phyloP scores from a whole-genome alignment of 2,329 filamentous ascomycete species.

The Sphaerostilbella broomeana region DNA sequence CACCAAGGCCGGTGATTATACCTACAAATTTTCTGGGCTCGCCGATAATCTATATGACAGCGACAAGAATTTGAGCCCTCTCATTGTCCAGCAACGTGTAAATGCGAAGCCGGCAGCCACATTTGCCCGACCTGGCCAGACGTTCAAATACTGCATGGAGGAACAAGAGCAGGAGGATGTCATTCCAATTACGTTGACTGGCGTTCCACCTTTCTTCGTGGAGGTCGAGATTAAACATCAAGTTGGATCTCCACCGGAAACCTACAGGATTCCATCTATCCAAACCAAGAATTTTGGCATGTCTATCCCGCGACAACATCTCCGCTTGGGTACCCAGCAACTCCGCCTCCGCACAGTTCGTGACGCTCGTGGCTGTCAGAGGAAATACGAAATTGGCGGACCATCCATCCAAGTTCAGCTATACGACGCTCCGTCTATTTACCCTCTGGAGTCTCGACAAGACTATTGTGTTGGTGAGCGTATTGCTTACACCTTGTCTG shows the following conservation, averaged over 20 bases:
- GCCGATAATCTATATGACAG: conserved; percentile 81
- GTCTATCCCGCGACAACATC: conserved; percentile 73
- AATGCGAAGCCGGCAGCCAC: conserved; percentile 74
- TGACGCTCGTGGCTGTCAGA: conserved; percentile 80
- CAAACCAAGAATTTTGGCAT: conserved; percentile 68
- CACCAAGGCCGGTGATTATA: conserved; percentile 70
- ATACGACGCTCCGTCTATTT: conserved; percentile 87
- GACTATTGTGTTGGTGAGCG: conserved; percentile 97
- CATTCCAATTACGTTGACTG: conserved; percentile 80
- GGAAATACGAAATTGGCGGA: conserved; percentile 62
- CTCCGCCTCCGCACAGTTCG: conserved; percentile 85
- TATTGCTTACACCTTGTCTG: conserved; percentile 84
- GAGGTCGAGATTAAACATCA: conserved; percentile 94
- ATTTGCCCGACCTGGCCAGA: conserved; percentile 81
- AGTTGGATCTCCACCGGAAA: conserved; percentile 69
- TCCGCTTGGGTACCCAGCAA: conserved; percentile 83
- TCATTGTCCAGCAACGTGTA: conserved; percentile 75
- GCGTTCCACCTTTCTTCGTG: conserved; percentile 78
- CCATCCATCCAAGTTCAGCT: conserved; percentile 85
- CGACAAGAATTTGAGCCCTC: conserved; percentile 57
- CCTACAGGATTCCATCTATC: conserved; percentile 76
- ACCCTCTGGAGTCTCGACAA: conserved; percentile 71
- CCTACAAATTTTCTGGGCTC: conserved; percentile 77
- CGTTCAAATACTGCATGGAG: conserved; percentile 90
- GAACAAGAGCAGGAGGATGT: conserved; percentile 75